Conservation (phyloP, 257 asterid species). For the Misopates orontium region DNA sequence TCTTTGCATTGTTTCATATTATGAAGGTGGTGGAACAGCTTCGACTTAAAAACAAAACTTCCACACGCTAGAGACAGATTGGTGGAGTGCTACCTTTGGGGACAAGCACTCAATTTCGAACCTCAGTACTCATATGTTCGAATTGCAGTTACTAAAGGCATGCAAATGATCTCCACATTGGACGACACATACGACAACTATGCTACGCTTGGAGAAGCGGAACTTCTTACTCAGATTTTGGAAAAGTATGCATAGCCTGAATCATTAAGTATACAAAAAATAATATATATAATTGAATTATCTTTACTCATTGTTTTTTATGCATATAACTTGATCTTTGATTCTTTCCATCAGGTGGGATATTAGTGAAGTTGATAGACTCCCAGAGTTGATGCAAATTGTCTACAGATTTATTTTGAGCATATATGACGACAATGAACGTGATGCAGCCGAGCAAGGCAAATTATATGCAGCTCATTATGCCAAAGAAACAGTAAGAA, state of each 20-base stretch:
- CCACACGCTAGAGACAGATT: constrained; percentile 20
- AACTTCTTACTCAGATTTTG: constrained; percentile 24
- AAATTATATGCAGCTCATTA: constrained; percentile 25
- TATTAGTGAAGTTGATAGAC: constrained; percentile 23
- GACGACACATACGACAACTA: too few relatives aligned
- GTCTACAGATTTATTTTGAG: constrained; percentile 30
- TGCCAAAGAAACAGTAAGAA: constrained; percentile 29
- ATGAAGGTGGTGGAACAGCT: constrained; percentile 27
- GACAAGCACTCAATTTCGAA: constrained; percentile 5
- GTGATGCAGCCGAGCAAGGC: constrained; percentile 23
- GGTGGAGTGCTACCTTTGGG: constrained; percentile 19
- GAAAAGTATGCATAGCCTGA: constrained; percentile 32
- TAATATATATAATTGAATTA: too few relatives aligned
- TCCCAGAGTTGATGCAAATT: constrained; percentile 39
- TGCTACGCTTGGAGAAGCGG: constrained; percentile 34
- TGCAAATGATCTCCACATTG: not conserved
- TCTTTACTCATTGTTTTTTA: too few relatives aligned
- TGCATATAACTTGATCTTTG: not conserved
- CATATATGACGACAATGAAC: constrained; percentile 14
- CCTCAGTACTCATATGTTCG: constrained; percentile 9
- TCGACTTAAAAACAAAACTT: constrained; percentile 8
- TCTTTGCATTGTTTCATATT: too few relatives aligned
- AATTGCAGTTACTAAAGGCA: not conserved
- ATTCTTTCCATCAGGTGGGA: constrained; percentile 33
- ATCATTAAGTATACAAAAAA: too few relatives aligned